These are phyloP conservation scores for Cicer pinnatifidum DNA, from an alignment of 306 rosid genomes.

Conservation along the genomic window DNA sequence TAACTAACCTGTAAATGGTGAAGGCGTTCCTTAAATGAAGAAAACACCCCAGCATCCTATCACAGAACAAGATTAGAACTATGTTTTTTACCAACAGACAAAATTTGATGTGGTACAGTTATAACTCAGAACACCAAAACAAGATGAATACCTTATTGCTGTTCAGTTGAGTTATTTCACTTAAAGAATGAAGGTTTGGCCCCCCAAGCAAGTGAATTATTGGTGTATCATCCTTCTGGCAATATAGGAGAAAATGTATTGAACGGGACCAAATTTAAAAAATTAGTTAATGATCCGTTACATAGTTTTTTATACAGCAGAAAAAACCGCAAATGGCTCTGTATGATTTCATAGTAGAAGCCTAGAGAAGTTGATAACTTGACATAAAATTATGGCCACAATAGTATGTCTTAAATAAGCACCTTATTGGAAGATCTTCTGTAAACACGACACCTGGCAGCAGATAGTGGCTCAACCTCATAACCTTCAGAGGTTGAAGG, in stretches of 20 bases:
- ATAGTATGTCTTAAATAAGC: constrained; percentile 11
- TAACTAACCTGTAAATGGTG: constrained; percentile 67
- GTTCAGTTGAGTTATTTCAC: constrained; percentile 59
- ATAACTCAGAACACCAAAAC: constrained; percentile 35
- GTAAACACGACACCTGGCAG: constrained; percentile 74
- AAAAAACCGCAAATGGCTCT: neutral
- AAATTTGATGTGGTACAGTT: neutral
- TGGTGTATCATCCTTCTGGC: constrained; percentile 60
- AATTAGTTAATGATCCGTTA: neutral
- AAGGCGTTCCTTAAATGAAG: constrained; percentile 80
- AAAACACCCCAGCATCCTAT: constrained; percentile 66
- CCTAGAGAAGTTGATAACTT: constrained; percentile 28
- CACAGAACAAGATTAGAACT: constrained; percentile 43
- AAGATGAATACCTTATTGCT: constrained; percentile 56
- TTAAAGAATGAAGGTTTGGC: constrained; percentile 69
- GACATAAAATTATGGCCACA: constrained; percentile 7
- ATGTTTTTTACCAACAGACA: neutral
- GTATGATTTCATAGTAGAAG: constrained; percentile 12
- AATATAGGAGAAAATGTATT: constrained; percentile 34
- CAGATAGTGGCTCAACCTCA: constrained; percentile 68
- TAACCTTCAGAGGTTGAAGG: constrained; percentile 52
- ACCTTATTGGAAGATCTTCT: constrained; percentile 69
- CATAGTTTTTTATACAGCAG: neutral
- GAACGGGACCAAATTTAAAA: constrained; percentile 35
- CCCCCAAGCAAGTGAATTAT: constrained; percentile 76